These are phyloP conservation scores for Globisporangium heterothallicum DNA, from an alignment of 352 stramenopile species.

Conservation along the genomic window DNA sequence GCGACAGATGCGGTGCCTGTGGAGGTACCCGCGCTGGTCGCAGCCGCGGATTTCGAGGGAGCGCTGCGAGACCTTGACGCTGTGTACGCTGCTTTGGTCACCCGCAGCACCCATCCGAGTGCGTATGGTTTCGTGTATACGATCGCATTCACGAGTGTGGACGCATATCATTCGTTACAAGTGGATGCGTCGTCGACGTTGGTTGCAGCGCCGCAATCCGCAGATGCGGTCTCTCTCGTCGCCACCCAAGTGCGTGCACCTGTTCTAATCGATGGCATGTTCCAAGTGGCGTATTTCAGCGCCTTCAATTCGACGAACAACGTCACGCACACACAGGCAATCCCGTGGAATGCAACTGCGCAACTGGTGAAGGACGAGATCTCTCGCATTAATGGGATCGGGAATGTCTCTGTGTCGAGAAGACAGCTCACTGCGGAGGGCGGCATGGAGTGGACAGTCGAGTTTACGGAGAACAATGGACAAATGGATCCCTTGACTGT, in stretches of 20 bases:
- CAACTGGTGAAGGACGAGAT: constrained; percentile 26
- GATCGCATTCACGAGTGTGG: constrained; percentile 52
- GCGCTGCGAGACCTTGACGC: constrained; percentile 22
- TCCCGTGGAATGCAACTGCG: constrained; percentile 52
- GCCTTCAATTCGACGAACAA: constrained; percentile 32
- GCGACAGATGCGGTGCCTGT: constrained; percentile 8
- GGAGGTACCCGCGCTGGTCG: constrained; percentile 16
- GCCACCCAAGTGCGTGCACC: constrained; percentile 29
- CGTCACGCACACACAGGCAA: constrained; percentile 18
- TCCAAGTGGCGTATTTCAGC: constrained; percentile 41
- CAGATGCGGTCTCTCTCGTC: constrained; percentile 8
- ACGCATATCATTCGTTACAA: constrained; percentile 28
- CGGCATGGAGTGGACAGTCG: constrained; percentile 57
- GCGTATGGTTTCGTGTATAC: constrained; percentile 42
- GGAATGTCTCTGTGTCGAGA: constrained; percentile 33
- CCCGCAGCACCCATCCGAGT: constrained; percentile 11
- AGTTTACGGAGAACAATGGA: constrained; percentile 60
- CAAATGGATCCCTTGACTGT: constrained; percentile 32
- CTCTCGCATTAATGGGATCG: constrained; percentile 39
- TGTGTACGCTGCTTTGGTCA: constrained; percentile 30
- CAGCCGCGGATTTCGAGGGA: constrained; percentile 23
- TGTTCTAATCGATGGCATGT: constrained; percentile 38
- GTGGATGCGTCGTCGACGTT: constrained; percentile 18
- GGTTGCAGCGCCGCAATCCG: constrained; percentile 10
- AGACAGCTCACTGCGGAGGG: constrained; percentile 44